A percentile compares a stretch with the other conserved stretches of the same genome.
Evolutionary conservation across 2,329 filamentous ascomycete genomes (phyloP).

Genomic region (Hymenoscyphus albidus): DNA sequence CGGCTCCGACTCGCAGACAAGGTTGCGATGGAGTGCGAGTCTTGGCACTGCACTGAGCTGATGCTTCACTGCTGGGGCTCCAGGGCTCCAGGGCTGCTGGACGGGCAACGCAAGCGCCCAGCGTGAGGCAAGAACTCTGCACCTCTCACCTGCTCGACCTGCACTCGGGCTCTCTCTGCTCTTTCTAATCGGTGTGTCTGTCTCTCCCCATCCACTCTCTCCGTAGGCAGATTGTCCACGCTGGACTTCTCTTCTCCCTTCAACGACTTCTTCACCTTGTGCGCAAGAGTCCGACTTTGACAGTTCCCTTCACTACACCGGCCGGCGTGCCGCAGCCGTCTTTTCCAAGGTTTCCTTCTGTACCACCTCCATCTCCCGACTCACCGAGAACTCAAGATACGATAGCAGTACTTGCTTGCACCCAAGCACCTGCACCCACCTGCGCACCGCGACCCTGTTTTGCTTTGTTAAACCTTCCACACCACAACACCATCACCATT

Average conservation of each 20-base stretch:
- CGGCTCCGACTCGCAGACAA: too few species aligned
- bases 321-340: conserved; percentile 9
- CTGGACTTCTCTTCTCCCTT: background rate
- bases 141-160: background rate
- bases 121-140: background rate
- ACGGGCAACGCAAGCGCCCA: background rate
- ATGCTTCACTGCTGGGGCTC: too few species aligned
- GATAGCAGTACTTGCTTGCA: background rate
- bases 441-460: conserved; percentile 14
- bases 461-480: conserved; percentile 26
- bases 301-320: conserved; percentile 3
- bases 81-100: too few species aligned
- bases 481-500: conserved; percentile 20
- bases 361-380: conserved; percentile 16
- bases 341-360: conserved; percentile 5
- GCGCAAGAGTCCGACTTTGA: background rate
- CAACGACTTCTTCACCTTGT: background rate
- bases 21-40: too few species aligned
- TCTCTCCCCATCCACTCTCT: too few species aligned
- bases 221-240: background rate
- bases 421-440: background rate
- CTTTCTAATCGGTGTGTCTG: too few species aligned
- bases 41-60: too few species aligned
- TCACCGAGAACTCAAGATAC: conserved; percentile 8
- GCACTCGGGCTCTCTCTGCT: background rate